A percentile compares a stretch with the other conserved stretches of the same genome.
phyloP scores from a whole-genome alignment of 1,284 basidiomycete species.

The Exobasidium cylindrosporum region DNA sequence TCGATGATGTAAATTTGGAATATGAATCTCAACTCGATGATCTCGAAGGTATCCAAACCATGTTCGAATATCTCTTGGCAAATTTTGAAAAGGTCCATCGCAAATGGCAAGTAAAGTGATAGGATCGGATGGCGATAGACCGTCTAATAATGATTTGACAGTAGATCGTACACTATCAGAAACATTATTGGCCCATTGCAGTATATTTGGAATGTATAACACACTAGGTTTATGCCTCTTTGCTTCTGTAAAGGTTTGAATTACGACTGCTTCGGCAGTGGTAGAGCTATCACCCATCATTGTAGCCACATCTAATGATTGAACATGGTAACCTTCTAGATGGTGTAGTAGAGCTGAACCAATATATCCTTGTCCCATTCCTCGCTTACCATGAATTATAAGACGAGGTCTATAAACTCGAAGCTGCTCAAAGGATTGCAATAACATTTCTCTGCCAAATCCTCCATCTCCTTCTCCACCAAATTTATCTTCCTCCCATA shows the following conservation, averaged over 20 bases:
- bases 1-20: constrained; percentile 58
- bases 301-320: constrained; percentile 84
- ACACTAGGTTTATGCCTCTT: constrained; percentile 95
- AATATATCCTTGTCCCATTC: constrained; percentile 87
- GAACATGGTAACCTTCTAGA: constrained; percentile 91
- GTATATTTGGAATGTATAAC: constrained; percentile 85
- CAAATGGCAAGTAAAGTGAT: constrained; percentile 84
- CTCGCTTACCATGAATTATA: constrained; percentile 73
- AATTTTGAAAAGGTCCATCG: constrained; percentile 69
- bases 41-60: constrained; percentile 85
- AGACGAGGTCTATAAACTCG: constrained; percentile 87
- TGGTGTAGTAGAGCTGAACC: constrained; percentile 88
- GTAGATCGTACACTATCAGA: constrained; percentile 80
- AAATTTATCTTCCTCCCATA: constrained; percentile 62
- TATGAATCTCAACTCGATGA: constrained; percentile 67
- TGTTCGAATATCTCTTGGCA: constrained; percentile 77
- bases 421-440: constrained; percentile 80
- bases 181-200: constrained; percentile 80
- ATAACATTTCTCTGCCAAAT: constrained; percentile 48
- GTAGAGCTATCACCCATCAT: constrained; percentile 84
- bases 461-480: constrained; percentile 61
- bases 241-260: constrained; percentile 95
- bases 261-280: constrained; percentile 84
- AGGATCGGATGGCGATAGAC: constrained; percentile 83
- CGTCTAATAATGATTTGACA: constrained; percentile 83